Evolutionary conservation across 306 rosid species (phyloP).

Genomic region (Ochetophila trinervis): DNA sequence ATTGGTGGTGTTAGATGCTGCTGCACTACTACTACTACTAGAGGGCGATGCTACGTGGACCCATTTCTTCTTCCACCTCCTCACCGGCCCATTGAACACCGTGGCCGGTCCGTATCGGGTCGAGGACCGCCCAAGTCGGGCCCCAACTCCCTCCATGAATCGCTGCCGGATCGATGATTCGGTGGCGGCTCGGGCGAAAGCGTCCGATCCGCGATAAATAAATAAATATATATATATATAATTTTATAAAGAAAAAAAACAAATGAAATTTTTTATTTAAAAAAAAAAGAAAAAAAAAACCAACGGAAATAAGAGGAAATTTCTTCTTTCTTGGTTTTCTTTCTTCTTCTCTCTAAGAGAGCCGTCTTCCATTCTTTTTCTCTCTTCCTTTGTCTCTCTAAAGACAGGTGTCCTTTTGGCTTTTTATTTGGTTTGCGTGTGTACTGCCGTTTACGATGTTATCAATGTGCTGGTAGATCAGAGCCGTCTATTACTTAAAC

Average conservation of each 20-base stretch:
- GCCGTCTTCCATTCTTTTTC: too few relatives aligned
- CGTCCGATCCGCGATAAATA: slow-evolving; percentile 41
- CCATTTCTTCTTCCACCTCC: slow-evolving; percentile 99
- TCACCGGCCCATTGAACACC: slow-evolving; percentile 91
- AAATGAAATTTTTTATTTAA: too few relatives aligned
- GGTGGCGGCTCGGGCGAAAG: slow-evolving; percentile 19
- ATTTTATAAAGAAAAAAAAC: not conserved
- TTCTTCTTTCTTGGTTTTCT: slow-evolving; percentile 7
- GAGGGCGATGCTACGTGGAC: slow-evolving; percentile 76
- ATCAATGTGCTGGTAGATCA: slow-evolving; percentile 18
- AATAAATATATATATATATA: not conserved
- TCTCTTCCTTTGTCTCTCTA: slow-evolving; percentile 20
- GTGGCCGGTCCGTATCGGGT: slow-evolving; percentile 96
- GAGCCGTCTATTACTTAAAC: slow-evolving; percentile 20
- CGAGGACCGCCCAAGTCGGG: slow-evolving; percentile 91
- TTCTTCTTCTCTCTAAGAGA: slow-evolving; percentile 13
- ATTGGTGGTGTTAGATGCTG: slow-evolving; percentile 23
- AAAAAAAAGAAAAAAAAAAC: too few relatives aligned
- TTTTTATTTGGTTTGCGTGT: slow-evolving; percentile 25
- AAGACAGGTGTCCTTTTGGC: not conserved
- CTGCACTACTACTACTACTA: slow-evolving; percentile 14
- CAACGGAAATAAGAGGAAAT: not conserved
- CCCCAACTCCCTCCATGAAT: slow-evolving; percentile 93
- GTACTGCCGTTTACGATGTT: not conserved
- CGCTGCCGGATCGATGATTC: slow-evolving; percentile 31